Percentiles rank a stretch among this genome's conserved stretches.
phyloP scores from a whole-genome alignment of 805 yeast species.

The Wickerhamiella spandovensis region DNA sequence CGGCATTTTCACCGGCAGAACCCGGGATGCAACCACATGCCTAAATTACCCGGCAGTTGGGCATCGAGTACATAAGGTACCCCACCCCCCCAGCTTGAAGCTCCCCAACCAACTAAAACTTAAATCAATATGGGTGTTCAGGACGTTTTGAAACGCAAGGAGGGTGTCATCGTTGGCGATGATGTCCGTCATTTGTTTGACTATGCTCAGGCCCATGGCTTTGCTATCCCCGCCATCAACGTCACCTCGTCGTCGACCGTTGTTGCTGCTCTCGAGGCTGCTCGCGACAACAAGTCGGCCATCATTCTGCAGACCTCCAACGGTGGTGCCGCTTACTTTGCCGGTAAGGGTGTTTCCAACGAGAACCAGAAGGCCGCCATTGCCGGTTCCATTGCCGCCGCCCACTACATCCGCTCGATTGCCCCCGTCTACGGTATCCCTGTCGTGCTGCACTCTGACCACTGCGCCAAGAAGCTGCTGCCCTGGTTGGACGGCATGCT shows the following conservation, averaged over 20 bases:
- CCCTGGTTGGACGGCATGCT: constrained; percentile 99
- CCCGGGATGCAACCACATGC: background rate
- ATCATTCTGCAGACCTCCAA: constrained; percentile 93
- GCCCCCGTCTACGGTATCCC: constrained; percentile 96
- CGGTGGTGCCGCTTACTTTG: constrained; percentile 99
- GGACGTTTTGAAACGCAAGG: constrained; percentile 74
- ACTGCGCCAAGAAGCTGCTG: constrained; percentile 94
- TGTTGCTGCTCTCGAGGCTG: constrained; percentile 93
- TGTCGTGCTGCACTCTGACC: constrained; percentile 94
- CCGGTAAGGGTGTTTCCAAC: constrained; percentile 97
- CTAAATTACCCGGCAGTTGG: background rate
- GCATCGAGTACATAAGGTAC: background rate
- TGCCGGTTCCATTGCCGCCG: constrained; percentile 93
- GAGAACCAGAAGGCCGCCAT: constrained; percentile 87
- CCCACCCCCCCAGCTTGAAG: background rate
- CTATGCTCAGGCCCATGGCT: constrained; percentile 85
- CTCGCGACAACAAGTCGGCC: constrained; percentile 89
- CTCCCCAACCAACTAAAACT: background rate
- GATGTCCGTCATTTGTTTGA: constrained; percentile 71
- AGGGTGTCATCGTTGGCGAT: constrained; percentile 98
- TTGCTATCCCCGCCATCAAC: constrained; percentile 97
- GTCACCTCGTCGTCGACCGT: constrained; percentile 97
- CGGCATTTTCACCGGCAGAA: background rate
- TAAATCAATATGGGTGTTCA: constrained; percentile 27
- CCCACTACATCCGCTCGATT: constrained; percentile 90